Evolutionary conservation across 2,329 filamentous ascomycete species (phyloP).

Genomic region (Neonectria magnoliae): DNA sequence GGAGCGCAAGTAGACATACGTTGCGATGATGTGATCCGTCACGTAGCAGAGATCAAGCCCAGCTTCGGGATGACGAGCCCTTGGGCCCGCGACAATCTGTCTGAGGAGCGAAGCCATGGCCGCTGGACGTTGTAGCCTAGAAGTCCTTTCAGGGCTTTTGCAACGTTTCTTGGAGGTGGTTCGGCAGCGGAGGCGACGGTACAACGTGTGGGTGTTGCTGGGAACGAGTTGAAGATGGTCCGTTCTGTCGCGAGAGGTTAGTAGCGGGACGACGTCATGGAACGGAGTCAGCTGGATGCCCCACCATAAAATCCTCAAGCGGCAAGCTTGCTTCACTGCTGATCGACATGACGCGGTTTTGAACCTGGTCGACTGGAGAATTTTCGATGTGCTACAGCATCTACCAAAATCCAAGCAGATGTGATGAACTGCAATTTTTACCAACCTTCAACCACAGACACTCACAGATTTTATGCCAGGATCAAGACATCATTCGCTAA

Average conservation of each 20-base stretch:
- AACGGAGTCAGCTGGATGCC: constrained; percentile 2
- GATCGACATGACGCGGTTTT: background rate
- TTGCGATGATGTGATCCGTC: constrained; percentile 78
- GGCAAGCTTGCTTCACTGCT: background rate
- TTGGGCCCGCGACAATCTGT: constrained; percentile 89
- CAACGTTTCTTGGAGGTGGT: background rate
- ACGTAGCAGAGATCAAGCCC: constrained; percentile 96
- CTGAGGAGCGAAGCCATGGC: constrained; percentile 80
- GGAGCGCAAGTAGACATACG: constrained; percentile 52
- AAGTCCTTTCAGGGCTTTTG: background rate
- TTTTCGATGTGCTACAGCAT: background rate
- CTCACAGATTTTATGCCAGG: background rate
- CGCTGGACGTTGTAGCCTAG: background rate
- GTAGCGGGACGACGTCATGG: constrained; percentile 38
- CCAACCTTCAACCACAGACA: no score
- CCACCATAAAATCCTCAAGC: constrained; percentile 9
- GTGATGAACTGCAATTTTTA: background rate
- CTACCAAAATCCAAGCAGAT: background rate
- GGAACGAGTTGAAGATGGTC: background rate
- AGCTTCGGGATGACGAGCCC: constrained; percentile 84
- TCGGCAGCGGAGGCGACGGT: background rate
- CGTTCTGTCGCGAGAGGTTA: background rate
- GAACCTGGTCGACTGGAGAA: no score
- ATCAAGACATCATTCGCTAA: background rate
- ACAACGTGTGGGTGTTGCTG: background rate